Conservation (phyloP, 2,329 filamentous ascomycete genomes). For the Penicillium sp. region DNA sequence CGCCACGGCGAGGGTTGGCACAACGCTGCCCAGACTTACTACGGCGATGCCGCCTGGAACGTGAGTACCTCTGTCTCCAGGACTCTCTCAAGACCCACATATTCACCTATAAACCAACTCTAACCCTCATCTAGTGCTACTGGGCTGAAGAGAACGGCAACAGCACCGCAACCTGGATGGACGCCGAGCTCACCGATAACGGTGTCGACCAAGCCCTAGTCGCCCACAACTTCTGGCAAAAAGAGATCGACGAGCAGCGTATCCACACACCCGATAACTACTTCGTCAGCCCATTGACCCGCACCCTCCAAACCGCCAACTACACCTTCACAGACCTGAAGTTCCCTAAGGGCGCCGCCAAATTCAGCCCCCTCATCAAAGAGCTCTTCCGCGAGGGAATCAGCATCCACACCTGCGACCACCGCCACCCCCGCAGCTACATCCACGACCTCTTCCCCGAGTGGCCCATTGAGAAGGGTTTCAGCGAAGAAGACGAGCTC, state of each 20-base stretch:
- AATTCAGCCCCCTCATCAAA: conserved; percentile 56
- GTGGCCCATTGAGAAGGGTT: conserved; percentile 54
- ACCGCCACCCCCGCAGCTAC: conserved; percentile 49
- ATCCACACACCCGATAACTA: conserved; percentile 58
- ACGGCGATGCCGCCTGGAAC: conserved; percentile 63
- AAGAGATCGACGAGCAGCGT: conserved; percentile 42
- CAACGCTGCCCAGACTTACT: conserved; percentile 60
- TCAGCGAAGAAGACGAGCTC: conserved; percentile 55
- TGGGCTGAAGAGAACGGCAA: conserved; percentile 60
- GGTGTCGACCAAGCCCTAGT: conserved; percentile 53
- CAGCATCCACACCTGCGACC: conserved; percentile 62
- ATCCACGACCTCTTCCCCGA: conserved; percentile 52
- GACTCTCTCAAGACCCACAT: not conserved
- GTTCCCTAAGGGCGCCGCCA: conserved; percentile 40
- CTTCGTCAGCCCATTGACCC: conserved; percentile 57
- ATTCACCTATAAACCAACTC: not conserved
- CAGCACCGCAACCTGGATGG: conserved; percentile 55
- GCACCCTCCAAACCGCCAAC: conserved; percentile 58
- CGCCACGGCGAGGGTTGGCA: conserved; percentile 63
- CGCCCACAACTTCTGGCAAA: conserved; percentile 51
- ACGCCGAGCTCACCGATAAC: conserved; percentile 55
- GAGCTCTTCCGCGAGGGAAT: conserved; percentile 60
- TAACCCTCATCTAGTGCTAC: conserved; percentile 47
- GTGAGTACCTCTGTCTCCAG: conserved; percentile 35
- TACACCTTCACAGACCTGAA: conserved; percentile 52